Evolutionary conservation across 139 green algal species (phyloP).

Genomic region (Volvox reticuliferus): DNA sequence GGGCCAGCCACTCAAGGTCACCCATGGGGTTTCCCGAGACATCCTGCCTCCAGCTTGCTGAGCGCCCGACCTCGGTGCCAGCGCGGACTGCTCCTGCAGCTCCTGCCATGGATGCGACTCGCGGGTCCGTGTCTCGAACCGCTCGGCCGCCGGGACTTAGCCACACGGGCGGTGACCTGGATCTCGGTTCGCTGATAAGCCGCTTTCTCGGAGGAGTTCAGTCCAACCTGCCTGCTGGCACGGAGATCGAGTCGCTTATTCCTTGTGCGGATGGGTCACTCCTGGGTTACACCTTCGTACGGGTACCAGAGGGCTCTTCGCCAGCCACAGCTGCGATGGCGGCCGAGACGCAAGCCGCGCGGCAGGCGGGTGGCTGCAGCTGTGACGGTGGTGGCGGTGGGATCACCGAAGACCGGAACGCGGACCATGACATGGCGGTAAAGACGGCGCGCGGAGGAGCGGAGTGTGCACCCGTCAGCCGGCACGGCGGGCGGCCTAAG

Average conservation of each 20-base stretch:
- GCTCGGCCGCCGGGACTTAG: no score
- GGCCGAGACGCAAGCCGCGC: background rate
- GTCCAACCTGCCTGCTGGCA: background rate
- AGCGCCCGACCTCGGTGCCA: no score
- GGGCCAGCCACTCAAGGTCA: no score
- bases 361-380: background rate
- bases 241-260: background rate
- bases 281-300: background rate
- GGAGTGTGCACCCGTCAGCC: no score
- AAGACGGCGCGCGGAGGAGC: background rate
- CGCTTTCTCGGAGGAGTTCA: background rate
- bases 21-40: no score
- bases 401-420: no score
- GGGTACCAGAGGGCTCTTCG: background rate
- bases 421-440: no score
- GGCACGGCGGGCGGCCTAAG: no score
- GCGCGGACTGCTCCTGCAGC: no score
- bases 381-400: background rate
- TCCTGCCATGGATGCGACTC: background rate
- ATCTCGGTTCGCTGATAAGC: background rate
- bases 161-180: background rate
- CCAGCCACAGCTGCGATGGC: background rate
- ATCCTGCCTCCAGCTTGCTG: no score
- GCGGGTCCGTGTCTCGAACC: no score
- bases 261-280: background rate